Base-by-base conservation (phyloP, 495 filamentous ascomycete genomes). In the Aspergillus asperescens region DNA sequence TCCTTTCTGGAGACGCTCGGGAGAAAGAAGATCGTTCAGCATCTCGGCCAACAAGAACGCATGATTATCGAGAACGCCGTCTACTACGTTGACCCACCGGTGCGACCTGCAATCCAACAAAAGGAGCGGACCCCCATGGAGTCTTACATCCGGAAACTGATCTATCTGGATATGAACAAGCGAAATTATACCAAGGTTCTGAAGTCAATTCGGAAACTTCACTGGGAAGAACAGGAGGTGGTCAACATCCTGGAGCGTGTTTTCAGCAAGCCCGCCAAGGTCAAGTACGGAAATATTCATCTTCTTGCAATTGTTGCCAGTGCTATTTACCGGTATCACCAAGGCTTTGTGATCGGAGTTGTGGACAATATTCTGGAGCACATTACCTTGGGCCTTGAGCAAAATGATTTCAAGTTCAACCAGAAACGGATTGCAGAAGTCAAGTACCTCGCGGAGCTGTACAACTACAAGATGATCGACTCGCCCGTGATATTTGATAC, bases 51-150 rank as follows among this genome's bases (percentile, higher is more conserved):
- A 59, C 90, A 95, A 61, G 93, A 99, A 67, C 84, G 90, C 48
- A 96, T 99, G 88, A 81, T 96, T 12, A 92, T 99, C 57, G 93
- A 99, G 64, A 99, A 99, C 65, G 93, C 93, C 15, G 83, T 96
- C 53, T 99, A 99, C 67, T 97, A 95, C 63, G 93, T 99, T 45
- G 90, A 96, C 62, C 93, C 93, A 7, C 93, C 93, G 0, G 85
- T 93, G 62, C 82, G 94, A 50, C 86, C 92, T 37, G 93, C 93
- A 1, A 96, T 97, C 53, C 83, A 89, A 66, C 92, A 96, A 64
- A 97, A 97, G 65, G 92, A 99, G 67, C 82, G 92, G 43, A 94
- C 89, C 0, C 89, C 94, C 4, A 86, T 90, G 63, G 91, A 97
- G 62, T 77, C 93, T 24, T 99, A 91, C 63, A 83, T 99, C 50